Base-by-base conservation (phyloP, 345 rosid genomes). In the Camelina neglecta region DNA sequence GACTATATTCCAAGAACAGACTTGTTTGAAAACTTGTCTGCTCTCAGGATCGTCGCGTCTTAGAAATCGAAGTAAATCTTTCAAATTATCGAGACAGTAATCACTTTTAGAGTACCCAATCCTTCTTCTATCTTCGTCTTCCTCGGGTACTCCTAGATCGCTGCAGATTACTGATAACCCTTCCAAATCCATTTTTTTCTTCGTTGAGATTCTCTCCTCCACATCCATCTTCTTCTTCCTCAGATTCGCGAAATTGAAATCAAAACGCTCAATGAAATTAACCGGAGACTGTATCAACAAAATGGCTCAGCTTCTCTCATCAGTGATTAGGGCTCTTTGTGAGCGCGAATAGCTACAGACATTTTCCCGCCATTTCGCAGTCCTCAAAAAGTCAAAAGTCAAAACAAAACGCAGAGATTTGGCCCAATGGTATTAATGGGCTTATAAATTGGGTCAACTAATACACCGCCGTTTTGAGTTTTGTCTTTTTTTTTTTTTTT, bases 11-110 rank as follows among this genome's bases (percentile, higher is more conserved):
- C 97, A 94, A 64, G 87, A 88, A 74, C 97, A 94, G 9, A 92
- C 90, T 78, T 92, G 97, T 82, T 87, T 94, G 76, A 94, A 94
- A 11, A 87, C 98, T 68, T 83, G 85, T 45, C 98, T 87, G 65
- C 82, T 84, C 62, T 92, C 81, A 4, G 97, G 92, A 84, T 94
- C 93, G 44, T 94, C 98, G 0, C 93, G 92, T 78, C 97, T 83
- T 36, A 94, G 63, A 81, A 89, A 94, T 58, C 97, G 82, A 81
- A 93, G 78, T 79, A 93, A 72, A 75, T 91, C 98, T 80, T 91
- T 93, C 55, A 91, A 29, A 80, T 89, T 83, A 44, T 94, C 98
- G 57, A 83, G 78, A 74, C 94, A 89, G 72, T 83, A 80, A 15
- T 83, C 87, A 69, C 84, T 89, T 79, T 82, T 89, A 11, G 78